Percentiles rank a stretch among this genome's conserved stretches.
Conservation (phyloP, 2,329 filamentous ascomycete genomes). For the Aureobasidium sp. region DNA sequence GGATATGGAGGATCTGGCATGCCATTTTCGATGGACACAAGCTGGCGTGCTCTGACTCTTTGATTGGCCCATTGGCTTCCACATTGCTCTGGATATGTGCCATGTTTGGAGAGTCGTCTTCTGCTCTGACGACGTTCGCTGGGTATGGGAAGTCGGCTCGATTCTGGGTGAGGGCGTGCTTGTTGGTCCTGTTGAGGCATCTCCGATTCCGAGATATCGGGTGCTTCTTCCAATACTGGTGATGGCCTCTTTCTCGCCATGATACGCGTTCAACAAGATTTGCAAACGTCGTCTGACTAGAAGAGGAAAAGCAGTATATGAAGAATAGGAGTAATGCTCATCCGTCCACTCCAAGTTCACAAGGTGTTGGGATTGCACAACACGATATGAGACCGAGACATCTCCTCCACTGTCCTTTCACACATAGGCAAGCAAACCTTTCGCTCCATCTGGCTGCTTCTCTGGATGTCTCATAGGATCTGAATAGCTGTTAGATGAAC, state of each 20-base stretch:
- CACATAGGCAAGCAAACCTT: not conserved
- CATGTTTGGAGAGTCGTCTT: not conserved
- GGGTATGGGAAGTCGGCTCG: not conserved
- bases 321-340: not conserved
- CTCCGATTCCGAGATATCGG: not conserved
- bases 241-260: not conserved
- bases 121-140: not conserved
- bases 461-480: not conserved
- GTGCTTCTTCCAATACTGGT: not conserved
- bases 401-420: not conserved
- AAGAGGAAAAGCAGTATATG: not conserved
- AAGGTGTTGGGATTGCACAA: not conserved
- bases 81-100: not conserved
- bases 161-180: not conserved
- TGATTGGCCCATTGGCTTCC: not conserved
- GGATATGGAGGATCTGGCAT: conserved; percentile 2
- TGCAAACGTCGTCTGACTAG: not conserved
- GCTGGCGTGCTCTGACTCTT: not conserved
- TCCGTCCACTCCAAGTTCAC: not conserved
- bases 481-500: not conserved
- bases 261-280: not conserved
- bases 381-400: not conserved
- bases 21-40: not conserved
- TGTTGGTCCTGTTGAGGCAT: not conserved
- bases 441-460: not conserved